Percentiles rank a stretch among this genome's conserved stretches.
phyloP scores from a whole-genome alignment of 805 yeast genomes.

The Candida endomychidarum region DNA sequence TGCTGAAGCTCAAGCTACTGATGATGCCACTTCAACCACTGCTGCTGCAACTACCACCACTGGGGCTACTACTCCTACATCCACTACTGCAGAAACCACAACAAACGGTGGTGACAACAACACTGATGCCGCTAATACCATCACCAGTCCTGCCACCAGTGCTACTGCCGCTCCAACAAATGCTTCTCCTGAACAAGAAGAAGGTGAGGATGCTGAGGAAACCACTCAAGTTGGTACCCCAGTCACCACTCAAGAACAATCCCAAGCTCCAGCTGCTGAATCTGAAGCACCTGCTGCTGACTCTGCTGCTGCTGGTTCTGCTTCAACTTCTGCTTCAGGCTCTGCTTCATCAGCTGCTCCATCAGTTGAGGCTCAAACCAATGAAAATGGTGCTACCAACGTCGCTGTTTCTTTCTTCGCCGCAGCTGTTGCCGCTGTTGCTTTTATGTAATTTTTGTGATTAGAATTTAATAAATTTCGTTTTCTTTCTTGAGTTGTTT shows the following conservation, averaged over 20 bases:
- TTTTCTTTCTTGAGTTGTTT: too few relatives aligned
- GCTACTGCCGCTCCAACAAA: constrained; percentile 4
- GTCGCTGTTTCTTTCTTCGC: constrained; percentile 13
- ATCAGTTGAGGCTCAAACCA: constrained; percentile 9
- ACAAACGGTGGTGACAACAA: constrained; percentile 4
- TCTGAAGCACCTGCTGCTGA: constrained; percentile 7
- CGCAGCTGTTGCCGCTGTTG: constrained; percentile 15
- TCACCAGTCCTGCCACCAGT: too few relatives aligned
- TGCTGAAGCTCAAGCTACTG: constrained; percentile 21
- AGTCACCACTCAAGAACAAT: constrained; percentile 2
- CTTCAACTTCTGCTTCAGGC: constrained; percentile 7
- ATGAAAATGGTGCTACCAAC: constrained; percentile 11
- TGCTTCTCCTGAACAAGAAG: constrained; percentile 5
- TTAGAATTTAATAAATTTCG: not conserved
- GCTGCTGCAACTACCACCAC: constrained; percentile 11
- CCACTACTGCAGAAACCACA: constrained; percentile 7
- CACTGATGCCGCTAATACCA: constrained; percentile 5
- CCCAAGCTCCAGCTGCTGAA: constrained; percentile 6
- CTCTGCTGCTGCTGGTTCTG: constrained; percentile 6
- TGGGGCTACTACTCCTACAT: constrained; percentile 2
- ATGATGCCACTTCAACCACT: constrained; percentile 5
- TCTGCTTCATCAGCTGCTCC: constrained; percentile 10
- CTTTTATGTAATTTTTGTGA: constrained; percentile 12
- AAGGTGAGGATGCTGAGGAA: constrained; percentile 2
- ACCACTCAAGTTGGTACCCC: constrained; percentile 1